Evolutionary conservation across 371 early-diverging fungal genomes (phyloP), one percentile per base, ranked within the genome.

Genomic region (Mucor racemosus): DNA sequence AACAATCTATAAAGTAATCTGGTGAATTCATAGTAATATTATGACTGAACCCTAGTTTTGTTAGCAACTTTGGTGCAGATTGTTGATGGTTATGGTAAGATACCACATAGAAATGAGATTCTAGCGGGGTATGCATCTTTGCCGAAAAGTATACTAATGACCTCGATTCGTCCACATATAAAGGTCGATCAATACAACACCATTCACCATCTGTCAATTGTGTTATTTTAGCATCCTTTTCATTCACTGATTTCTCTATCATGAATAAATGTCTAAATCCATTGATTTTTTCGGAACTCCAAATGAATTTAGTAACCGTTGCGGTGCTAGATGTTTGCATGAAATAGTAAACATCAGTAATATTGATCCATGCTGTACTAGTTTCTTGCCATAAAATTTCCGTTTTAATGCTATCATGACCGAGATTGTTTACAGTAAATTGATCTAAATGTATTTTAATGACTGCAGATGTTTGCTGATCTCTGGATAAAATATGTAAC

Each of bases 261-360:
- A 78, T 68, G 66, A 90, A 91, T 26, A 94, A 70, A 68, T 94
- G 93, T 31, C 91, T 84, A 64, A 77, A 91, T 1, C 92, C 92
- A 15, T 61, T 72, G 13, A 83, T 76, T 33, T 76, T 78, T 68
- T 94, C 92, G 6, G 90, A 88, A 15, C 88, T 76, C 79, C 88
- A 79, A 8, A 92, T 82, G 26, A 92, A 80, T 34, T 69, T 38
- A 2, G 69, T 69, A 1, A 48, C 19, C 5, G 48, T 21, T 42
- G 21, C 34, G 3, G 56, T 4, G n/a, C 36, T 59, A 7, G 59
- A 58, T 26, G 38, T 10, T 13, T 76, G 41, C 10, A 88, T 74
- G 56, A 88, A 85, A 58, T 87, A 75, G 62, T 73, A 85, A 17
- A 80, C 81, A 34, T 88, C 88, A 0, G 84, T 79, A 19, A 92